Conservation (phyloP, 139 green algal species). For the Chlamydomonas asymmetrica region DNA sequence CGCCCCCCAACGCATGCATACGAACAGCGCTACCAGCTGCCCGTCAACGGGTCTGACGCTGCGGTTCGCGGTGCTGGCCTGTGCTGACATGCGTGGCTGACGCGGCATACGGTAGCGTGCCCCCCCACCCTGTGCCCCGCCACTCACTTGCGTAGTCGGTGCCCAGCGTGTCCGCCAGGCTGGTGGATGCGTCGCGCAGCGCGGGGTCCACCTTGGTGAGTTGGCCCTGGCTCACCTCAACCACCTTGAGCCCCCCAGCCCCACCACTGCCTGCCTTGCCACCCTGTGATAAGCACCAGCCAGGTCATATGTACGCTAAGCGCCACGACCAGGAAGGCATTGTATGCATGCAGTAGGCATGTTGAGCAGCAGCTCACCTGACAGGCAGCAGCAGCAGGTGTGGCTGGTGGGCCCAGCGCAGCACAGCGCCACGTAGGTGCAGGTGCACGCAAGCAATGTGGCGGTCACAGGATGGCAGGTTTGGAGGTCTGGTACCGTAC, state of each 20-base stretch:
- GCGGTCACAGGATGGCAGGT: too few relatives aligned
- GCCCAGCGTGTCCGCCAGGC: slow-evolving; percentile 58
- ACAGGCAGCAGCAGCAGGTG: background rate
- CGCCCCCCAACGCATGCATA: too few relatives aligned
- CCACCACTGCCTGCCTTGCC: slow-evolving; percentile 8
- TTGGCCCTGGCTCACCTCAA: slow-evolving; percentile 57
- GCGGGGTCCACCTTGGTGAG: slow-evolving; percentile 58
- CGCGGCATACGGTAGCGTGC: too few relatives aligned
- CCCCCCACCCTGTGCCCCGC: too few relatives aligned
- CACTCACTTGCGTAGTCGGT: slow-evolving; percentile 60
- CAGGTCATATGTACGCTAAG: background rate
- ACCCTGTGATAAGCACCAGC: background rate
- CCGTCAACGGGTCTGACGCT: too few relatives aligned
- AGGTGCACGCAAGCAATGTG: too few relatives aligned
- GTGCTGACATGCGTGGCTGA: too few relatives aligned
- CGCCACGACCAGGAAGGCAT: background rate
- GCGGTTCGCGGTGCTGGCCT: too few relatives aligned
- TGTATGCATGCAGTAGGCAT: background rate
- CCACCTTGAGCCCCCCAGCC: slow-evolving; percentile 48
- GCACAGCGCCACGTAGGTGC: too few relatives aligned
- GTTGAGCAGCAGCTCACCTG: background rate
- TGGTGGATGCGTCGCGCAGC: slow-evolving; percentile 40
- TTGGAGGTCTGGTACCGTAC: too few relatives aligned
- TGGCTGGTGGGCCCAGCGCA: too few relatives aligned
- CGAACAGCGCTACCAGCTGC: too few relatives aligned